Base-by-base conservation (phyloP, 1,284 basidiomycete genomes). In the Hortiboletus rubellus region DNA sequence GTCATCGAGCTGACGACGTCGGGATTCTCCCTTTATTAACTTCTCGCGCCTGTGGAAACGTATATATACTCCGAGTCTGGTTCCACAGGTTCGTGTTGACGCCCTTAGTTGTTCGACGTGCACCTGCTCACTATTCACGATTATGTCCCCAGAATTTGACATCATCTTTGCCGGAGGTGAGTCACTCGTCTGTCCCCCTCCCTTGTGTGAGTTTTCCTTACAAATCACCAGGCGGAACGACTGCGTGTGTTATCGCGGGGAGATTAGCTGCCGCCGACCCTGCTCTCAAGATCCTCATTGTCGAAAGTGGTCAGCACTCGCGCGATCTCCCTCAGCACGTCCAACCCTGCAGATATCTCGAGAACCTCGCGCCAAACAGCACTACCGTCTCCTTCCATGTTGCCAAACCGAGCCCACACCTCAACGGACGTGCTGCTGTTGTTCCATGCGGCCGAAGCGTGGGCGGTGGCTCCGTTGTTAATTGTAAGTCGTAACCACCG, bases 291-390 rank as follows among this genome's bases (percentile, higher is more conserved):
- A 65, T 66, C 18, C 55, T 65, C 6, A 14, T 66, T 2, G 47
- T 64, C 7, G 64, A 64, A 54, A 56, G 45, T 31, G 60, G 60
- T 18, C 48, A 58, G n/a, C 57, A 60, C 36, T 43, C 57, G 12
- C 18, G 44, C n/a, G 76, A 82, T 27, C 36, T 80, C 10, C 68
- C 69, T 2, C 60, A 68, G 0, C 82, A 86, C 62, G 69, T 74
- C 8, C 82, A 85, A 43, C 85, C 84, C 1, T 82, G 68, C 3
- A 67, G 71, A 31, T 84, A 67, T 64, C 68, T 78, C 46, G 57
- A 63, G 31, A 78, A 82, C 50, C 63, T 82, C 1, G 57, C 63
- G 0, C 74, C 74, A 0, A 72, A 70, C 1, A 73, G 33, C 33
- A 76, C 73, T n/a, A 79, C 77, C 0, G 70, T 81, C 45, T 78